Evolutionary conservation across 2,329 filamentous ascomycete genomes (phyloP).

Genomic region (Diaporthe sp.): DNA sequence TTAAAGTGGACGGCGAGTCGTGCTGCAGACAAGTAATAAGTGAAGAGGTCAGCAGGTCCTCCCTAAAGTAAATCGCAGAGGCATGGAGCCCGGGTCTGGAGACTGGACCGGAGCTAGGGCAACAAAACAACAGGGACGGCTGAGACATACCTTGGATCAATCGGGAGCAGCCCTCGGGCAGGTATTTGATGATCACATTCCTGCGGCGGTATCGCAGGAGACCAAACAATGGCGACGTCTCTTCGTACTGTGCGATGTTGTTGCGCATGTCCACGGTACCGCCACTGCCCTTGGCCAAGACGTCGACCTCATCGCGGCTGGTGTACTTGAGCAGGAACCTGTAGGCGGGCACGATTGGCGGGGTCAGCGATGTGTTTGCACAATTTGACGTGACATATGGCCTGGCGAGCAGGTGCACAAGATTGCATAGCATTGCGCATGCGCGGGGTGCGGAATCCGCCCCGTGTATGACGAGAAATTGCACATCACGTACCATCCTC

Average conservation of each 20-base stretch:
- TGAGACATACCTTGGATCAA: slow-evolving; percentile 84
- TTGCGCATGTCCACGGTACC: slow-evolving; percentile 88
- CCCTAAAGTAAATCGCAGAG: slow-evolving; percentile 29
- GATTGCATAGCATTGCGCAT: slow-evolving; percentile 13
- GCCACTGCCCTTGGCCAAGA: slow-evolving; percentile 82
- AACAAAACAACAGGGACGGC: slow-evolving; percentile 25
- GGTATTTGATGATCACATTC: slow-evolving; percentile 92
- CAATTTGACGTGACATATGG: background rate
- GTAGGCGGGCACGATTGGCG: slow-evolving; percentile 38
- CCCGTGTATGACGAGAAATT: slow-evolving; percentile 33
- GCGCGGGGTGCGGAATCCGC: slow-evolving; percentile 13
- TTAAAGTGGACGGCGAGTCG: slow-evolving; percentile 83
- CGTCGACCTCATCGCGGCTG: slow-evolving; percentile 86
- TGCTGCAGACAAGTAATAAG: slow-evolving; percentile 64
- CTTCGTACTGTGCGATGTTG: slow-evolving; percentile 82
- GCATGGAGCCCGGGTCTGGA: background rate
- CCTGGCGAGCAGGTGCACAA: background rate
- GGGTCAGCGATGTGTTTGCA: slow-evolving; percentile 35
- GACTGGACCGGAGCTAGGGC: background rate
- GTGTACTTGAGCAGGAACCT: slow-evolving; percentile 97
- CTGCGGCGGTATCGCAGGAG: slow-evolving; percentile 90
- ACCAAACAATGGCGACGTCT: slow-evolving; percentile 90
- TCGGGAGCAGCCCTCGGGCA: slow-evolving; percentile 91
- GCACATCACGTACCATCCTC: slow-evolving; percentile 84
- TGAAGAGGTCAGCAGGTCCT: slow-evolving; percentile 46